Percentiles rank a stretch among this genome's conserved stretches.
phyloP scores from a whole-genome alignment of 2,329 filamentous ascomycete species.

The Phaeosphaeria sp. region DNA sequence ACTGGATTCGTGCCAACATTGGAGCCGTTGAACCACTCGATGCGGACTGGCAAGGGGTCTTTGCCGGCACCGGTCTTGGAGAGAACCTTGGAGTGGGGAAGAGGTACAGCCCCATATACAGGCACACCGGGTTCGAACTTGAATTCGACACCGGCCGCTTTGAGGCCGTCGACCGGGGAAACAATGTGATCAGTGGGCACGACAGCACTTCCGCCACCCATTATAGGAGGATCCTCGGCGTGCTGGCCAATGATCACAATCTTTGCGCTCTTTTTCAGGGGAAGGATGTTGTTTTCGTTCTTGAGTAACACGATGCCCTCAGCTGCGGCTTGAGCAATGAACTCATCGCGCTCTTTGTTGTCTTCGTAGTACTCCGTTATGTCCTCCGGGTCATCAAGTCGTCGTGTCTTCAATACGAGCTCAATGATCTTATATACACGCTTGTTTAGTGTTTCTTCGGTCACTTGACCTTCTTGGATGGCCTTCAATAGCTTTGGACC shows the following conservation, averaged over 20 bases:
- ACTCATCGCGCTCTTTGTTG: neutral
- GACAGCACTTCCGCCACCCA: slow-evolving; percentile 58
- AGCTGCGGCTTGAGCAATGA: slow-evolving; percentile 2
- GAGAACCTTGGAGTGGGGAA: neutral
- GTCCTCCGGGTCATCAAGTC: neutral
- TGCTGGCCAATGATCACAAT: neutral
- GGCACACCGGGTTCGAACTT: neutral
- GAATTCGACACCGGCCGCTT: neutral
- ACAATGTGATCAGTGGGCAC: slow-evolving; percentile 52
- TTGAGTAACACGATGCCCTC: slow-evolving; percentile 14
- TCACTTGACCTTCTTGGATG: neutral
- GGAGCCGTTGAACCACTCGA: neutral
- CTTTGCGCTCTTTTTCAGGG: neutral
- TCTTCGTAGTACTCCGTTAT: neutral
- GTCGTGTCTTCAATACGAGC: neutral
- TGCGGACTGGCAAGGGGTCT: neutral
- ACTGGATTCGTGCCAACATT: neutral
- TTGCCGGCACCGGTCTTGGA: neutral
- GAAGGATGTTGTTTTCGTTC: slow-evolving; percentile 10
- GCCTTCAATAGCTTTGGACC: neutral
- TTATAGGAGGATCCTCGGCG: neutral
- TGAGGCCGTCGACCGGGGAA: neutral
- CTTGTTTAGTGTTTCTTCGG: neutral
- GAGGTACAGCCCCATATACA: neutral
- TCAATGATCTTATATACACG: neutral